Evolutionary conservation across 768 basidiomycete genomes (phyloP), one percentile per base, ranked within the genome.

Genomic region (Rhodotorula babjevae): DNA sequence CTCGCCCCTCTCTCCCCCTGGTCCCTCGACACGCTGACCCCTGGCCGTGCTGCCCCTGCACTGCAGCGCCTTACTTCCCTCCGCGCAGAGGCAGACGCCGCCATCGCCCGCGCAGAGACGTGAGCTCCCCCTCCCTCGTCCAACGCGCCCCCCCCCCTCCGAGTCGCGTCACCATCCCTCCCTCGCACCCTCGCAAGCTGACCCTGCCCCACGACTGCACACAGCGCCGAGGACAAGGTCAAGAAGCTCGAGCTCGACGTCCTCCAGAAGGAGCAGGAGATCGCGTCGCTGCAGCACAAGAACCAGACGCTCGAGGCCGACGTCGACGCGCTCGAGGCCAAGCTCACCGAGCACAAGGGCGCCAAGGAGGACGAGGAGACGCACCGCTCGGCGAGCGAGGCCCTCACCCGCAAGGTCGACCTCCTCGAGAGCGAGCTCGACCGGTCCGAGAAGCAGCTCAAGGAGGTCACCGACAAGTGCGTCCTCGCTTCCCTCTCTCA

Each of bases 401-500:
- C 83, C 60, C 84, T 97, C 68, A 74, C 79, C 46, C 84, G 95
- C 74, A 99, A 98, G 85, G 87, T 98, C 42, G 87, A 90, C 77
- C 84, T 98, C 19, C 82, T 75, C 33, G 74, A 75, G 66, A 59
- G 47, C 50, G 95, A 99, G 82, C 86, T 99, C 7, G 96, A 98
- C 79, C 86, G 87, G 50, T 89, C 95, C 18, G 96, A 99, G 85
- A 94, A 93, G 87, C 93, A 92, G 80, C 84, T 92, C 75, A 95
- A 95, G 83, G 95, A 98, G 79, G 94, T 92, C 2, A 89, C 90
- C 44, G 96, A 97, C 83, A 95, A 93, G 95, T 96, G 80, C 79
- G 91, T 87, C n/a, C 49, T 40, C 36, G 36, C 15, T 40, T 40
- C 31, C 14, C 2, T 36, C 40, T 18, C 21, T 8, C 18, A 11